Evolutionary conservation across 352 stramenopile species (phyloP).

Genomic region (Phytopythium mirpurense): DNA sequence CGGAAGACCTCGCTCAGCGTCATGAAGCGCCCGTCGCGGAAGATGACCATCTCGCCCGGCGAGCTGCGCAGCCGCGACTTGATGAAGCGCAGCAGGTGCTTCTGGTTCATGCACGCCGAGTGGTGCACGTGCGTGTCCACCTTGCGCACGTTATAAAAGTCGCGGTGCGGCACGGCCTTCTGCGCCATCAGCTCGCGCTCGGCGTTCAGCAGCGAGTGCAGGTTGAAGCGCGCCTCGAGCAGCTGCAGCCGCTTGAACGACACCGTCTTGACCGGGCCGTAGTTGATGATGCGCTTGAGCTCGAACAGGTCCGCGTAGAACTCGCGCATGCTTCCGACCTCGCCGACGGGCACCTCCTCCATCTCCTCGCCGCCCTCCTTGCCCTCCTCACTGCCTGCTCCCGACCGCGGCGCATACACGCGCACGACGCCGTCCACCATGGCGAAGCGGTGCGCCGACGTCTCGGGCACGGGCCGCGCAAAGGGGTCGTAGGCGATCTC

Average conservation of each 20-base stretch:
- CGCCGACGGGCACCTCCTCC: constrained; percentile 24
- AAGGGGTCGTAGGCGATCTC: constrained; percentile 74
- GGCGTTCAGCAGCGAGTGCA: constrained; percentile 96
- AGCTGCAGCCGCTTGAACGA: constrained; percentile 87
- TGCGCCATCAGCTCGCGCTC: constrained; percentile 93
- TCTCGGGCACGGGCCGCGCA: constrained; percentile 25
- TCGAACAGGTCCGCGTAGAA: constrained; percentile 79
- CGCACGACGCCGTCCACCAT: constrained; percentile 61
- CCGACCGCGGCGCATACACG: constrained; percentile 33
- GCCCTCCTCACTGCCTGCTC: too few relatives aligned
- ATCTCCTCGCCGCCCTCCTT: constrained; percentile 4
- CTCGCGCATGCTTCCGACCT: constrained; percentile 40
- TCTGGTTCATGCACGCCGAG: constrained; percentile 95
- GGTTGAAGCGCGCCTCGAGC: constrained; percentile 92
- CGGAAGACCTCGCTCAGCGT: constrained; percentile 95
- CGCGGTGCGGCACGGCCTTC: constrained; percentile 95
- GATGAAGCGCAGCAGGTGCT: constrained; percentile 92
- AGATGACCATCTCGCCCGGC: constrained; percentile 93
- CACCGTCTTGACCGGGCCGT: constrained; percentile 81
- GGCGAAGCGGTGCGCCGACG: constrained; percentile 39
- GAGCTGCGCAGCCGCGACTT: constrained; percentile 74
- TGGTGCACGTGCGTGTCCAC: constrained; percentile 99
- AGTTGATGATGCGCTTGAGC: constrained; percentile 85
- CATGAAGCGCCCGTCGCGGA: constrained; percentile 93
- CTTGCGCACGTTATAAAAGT: constrained; percentile 98